These are phyloP conservation scores for Fusarium sp. DNA, from an alignment of 2,329 filamentous ascomycete species.

Conservation along the genomic window DNA sequence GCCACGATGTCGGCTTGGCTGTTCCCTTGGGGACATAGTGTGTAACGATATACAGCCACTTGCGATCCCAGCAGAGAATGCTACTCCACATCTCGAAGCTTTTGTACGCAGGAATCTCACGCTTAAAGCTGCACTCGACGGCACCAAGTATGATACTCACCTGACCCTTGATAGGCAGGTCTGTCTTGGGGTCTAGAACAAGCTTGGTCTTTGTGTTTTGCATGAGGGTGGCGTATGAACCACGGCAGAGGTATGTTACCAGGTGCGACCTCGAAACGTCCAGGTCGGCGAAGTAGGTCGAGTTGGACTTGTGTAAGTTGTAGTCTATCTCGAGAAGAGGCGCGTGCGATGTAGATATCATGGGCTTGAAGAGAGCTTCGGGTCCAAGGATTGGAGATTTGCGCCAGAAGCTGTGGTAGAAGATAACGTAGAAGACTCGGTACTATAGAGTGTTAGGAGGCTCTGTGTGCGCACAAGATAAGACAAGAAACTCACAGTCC, in stretches of 20 bases:
- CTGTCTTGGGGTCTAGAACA: conserved; percentile 63
- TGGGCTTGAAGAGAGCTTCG: conserved; percentile 78
- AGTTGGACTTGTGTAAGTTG: conserved; percentile 86
- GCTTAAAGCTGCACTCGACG: conserved; percentile 79
- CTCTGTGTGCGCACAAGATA: not conserved
- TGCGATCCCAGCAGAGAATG: conserved; percentile 80
- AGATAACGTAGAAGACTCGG: conserved; percentile 69
- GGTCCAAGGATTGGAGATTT: conserved; percentile 64
- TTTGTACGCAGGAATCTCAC: conserved; percentile 77
- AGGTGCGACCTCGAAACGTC: conserved; percentile 87
- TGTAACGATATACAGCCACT: conserved; percentile 83
- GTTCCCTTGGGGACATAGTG: conserved; percentile 76
- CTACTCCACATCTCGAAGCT: conserved; percentile 80
- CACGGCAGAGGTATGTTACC: conserved; percentile 75
- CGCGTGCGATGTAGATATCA: conserved; percentile 75
- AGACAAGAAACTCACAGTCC: conserved; percentile 72
- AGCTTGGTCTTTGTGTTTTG: conserved; percentile 63
- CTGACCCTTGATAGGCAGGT: conserved; percentile 63
- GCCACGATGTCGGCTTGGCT: conserved; percentile 67
- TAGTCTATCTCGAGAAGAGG: conserved; percentile 85
- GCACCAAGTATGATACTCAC: conserved; percentile 77
- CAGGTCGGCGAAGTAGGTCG: conserved; percentile 88
- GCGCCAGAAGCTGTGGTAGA: conserved; percentile 65
- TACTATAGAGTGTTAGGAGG: conserved; percentile 55
- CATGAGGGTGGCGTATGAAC: conserved; percentile 66